A percentile compares a stretch with the other conserved stretches of the same genome.
phyloP scores from a whole-genome alignment of 495 filamentous ascomycete species.

The Cudoniella acicularis region DNA sequence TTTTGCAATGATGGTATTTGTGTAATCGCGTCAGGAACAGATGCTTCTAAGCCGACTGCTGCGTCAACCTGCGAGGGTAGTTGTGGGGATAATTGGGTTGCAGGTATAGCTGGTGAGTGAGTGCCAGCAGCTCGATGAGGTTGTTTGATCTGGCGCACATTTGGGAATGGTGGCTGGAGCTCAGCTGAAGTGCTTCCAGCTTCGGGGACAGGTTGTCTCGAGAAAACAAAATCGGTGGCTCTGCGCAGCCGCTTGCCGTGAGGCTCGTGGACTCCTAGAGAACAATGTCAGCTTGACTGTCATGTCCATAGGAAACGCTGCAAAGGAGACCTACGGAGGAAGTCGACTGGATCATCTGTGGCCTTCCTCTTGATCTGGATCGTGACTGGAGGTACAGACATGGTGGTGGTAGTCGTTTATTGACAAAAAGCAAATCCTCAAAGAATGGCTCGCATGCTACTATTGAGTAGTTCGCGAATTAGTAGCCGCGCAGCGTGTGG shows the following conservation, averaged over 20 bases:
- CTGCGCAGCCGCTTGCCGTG: conserved; percentile 3
- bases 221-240: conserved; percentile 15
- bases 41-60: not conserved
- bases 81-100: not conserved
- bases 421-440: no score
- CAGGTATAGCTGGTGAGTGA: not conserved
- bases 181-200: not conserved
- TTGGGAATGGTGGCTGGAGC: not conserved
- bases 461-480: no score
- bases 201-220: conserved; percentile 4
- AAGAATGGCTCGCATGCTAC: no score
- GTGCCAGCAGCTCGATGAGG: conserved; percentile 15
- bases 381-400: conserved; percentile 47
- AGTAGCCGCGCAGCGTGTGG: no score
- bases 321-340: conserved; percentile 42
- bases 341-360: conserved; percentile 49
- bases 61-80: not conserved
- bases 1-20: not conserved
- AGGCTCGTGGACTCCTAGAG: conserved; percentile 7
- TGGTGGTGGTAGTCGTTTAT: no score
- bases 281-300: not conserved
- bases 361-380: conserved; percentile 55
- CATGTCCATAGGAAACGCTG: not conserved
- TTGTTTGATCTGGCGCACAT: conserved; percentile 23
- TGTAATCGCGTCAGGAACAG: not conserved